These are phyloP conservation scores for Lineolata rhizophorae DNA, from an alignment of 495 filamentous ascomycete species.

Conservation along the genomic window DNA sequence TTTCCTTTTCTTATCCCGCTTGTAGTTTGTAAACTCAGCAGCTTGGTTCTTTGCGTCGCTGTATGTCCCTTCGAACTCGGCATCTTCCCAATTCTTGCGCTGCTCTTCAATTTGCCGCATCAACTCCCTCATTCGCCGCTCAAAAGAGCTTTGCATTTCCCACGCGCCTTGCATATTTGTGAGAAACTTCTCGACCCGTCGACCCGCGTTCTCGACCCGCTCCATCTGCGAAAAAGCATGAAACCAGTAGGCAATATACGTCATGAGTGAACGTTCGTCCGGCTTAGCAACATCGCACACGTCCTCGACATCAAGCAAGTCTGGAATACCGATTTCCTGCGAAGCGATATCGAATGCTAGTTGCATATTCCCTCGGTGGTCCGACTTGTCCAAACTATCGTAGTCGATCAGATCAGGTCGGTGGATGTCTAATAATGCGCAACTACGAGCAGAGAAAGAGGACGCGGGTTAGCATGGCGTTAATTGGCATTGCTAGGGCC, in stretches of 20 bases:
- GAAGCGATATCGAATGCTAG: conserved; percentile 87
- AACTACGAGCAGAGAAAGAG: conserved; percentile 21
- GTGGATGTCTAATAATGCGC: conserved; percentile 89
- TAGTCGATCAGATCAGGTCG: conserved; percentile 94
- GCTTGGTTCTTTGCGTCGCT: conserved; percentile 79
- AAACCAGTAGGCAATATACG: conserved; percentile 99
- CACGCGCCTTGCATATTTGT: conserved; percentile 98
- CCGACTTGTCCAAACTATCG: conserved; percentile 76
- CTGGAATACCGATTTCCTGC: conserved; percentile 92
- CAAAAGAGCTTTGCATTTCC: conserved; percentile 95
- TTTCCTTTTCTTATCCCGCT: conserved; percentile 64
- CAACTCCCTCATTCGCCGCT: conserved; percentile 66
- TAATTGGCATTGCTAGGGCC: no score
- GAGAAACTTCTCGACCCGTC: conserved; percentile 94
- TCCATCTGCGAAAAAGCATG: conserved; percentile 98
- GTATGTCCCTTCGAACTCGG: conserved; percentile 80
- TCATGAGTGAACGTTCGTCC: conserved; percentile 93
- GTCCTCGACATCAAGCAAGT: conserved; percentile 89
- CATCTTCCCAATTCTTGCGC: conserved; percentile 47
- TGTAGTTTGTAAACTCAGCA: conserved; percentile 62
- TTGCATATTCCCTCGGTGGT: conserved; percentile 94
- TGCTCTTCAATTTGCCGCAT: conserved; percentile 53
- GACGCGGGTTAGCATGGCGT: conserved; percentile 1
- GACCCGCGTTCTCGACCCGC: conserved; percentile 86
- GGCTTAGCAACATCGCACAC: conserved; percentile 92